A percentile compares a stretch with the other conserved stretches of the same genome.
phyloP scores from a whole-genome alignment of 768 basidiomycete species.

The Pholiota microspora region DNA sequence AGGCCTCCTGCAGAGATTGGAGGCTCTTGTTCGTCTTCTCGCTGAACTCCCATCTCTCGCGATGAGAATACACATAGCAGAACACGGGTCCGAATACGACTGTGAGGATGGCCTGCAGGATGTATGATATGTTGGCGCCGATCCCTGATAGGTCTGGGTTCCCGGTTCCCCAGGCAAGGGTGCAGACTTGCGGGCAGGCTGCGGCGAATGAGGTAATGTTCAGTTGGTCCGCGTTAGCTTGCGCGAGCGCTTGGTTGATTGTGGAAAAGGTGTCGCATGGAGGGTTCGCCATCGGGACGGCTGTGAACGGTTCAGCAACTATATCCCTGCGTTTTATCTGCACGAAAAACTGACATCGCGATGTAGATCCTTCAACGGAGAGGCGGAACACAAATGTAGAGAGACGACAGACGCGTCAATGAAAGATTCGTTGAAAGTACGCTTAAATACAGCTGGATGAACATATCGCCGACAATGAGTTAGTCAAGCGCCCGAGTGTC shows the following conservation, averaged over 20 bases:
- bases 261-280: background rate
- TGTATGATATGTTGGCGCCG: conserved; percentile 17
- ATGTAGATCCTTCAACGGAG: too few relatives aligned
- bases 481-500: too few relatives aligned
- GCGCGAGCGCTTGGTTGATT: background rate
- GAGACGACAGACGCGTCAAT: too few relatives aligned
- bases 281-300: background rate
- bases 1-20: background rate
- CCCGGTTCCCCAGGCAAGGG: conserved; percentile 17
- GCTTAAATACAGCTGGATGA: too few relatives aligned
- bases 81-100: conserved; percentile 13
- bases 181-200: conserved; percentile 12
- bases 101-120: conserved; percentile 14
- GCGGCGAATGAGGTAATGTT: conserved; percentile 11
- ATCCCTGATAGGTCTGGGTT: conserved; percentile 19
- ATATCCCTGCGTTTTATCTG: too few relatives aligned
- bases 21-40: background rate
- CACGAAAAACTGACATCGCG: too few relatives aligned
- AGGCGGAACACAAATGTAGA: too few relatives aligned
- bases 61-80: background rate
- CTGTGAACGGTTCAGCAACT: too few relatives aligned
- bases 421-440: too few relatives aligned
- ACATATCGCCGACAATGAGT: too few relatives aligned
- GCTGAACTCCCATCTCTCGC: background rate
- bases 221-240: background rate